These are phyloP conservation scores for Paraphaeosphaeria sporulosa DNA, from an alignment of 2,329 filamentous ascomycete species.

Conservation along the genomic window DNA sequence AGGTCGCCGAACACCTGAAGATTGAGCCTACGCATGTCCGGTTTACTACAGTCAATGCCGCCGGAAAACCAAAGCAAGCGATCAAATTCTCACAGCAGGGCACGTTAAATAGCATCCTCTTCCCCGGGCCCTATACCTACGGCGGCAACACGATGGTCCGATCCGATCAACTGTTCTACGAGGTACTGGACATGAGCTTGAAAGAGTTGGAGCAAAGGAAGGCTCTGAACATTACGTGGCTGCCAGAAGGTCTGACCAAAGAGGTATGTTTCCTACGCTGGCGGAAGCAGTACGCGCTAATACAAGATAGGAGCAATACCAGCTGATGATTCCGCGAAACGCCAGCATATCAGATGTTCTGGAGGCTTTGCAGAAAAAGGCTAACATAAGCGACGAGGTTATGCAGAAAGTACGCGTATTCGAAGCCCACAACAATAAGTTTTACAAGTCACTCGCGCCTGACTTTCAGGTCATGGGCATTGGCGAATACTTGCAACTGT, in stretches of 20 bases:
- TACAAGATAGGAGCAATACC: slow-evolving; percentile 70
- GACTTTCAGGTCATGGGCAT: slow-evolving; percentile 80
- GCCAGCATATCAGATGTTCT: slow-evolving; percentile 82
- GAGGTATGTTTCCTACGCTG: slow-evolving; percentile 66
- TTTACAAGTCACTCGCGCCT: slow-evolving; percentile 77
- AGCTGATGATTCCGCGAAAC: slow-evolving; percentile 87
- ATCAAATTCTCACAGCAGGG: slow-evolving; percentile 77
- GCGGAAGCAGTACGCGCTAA: slow-evolving; percentile 18
- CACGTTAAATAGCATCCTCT: slow-evolving; percentile 81
- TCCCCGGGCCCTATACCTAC: slow-evolving; percentile 73
- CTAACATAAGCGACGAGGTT: slow-evolving; percentile 78
- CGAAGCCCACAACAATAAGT: slow-evolving; percentile 82
- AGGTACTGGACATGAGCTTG: slow-evolving; percentile 92
- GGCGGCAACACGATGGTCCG: slow-evolving; percentile 72
- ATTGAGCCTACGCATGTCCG: slow-evolving; percentile 87
- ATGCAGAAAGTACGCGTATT: slow-evolving; percentile 79
- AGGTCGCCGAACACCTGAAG: slow-evolving; percentile 78
- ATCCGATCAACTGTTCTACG: slow-evolving; percentile 84
- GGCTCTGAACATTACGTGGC: slow-evolving; percentile 79
- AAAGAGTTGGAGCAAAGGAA: slow-evolving; percentile 95
- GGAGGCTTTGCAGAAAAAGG: slow-evolving; percentile 78
- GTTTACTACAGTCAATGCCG: slow-evolving; percentile 86
- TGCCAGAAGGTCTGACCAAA: slow-evolving; percentile 90
- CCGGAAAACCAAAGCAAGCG: slow-evolving; percentile 77
- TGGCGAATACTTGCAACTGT: slow-evolving; percentile 83